Base-by-base conservation (phyloP, 768 basidiomycete genomes). In the Lyophyllum shimeji region DNA sequence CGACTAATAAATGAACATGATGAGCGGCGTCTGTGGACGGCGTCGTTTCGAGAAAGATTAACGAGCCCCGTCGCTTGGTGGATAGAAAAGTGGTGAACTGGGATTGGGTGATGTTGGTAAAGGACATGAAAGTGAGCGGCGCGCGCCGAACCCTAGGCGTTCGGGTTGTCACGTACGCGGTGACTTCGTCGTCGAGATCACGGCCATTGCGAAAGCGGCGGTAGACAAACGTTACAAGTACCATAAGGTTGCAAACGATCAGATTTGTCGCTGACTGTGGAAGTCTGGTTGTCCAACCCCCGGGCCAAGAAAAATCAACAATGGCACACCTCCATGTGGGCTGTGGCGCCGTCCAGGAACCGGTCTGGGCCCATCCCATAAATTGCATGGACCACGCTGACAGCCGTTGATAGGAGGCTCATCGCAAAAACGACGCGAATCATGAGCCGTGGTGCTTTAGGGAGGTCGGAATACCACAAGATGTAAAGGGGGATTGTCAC, bases 171-270 rank as follows among this genome's bases (percentile, higher is more conserved):
- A 52, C 18, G 2, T 58, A 56, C 29, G 52, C 52, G 8, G 50
- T 45, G n/a, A 51, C 20, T 24, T 59, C 59, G 1, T 57, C 43
- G 23, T 61, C 62, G n/a, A 59, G 34, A 25, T 57, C 60, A 21
- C 39, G 40, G 20, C 51, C 59, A 13, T 55, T 61, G 5, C 56
- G 59, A 8, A 60, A 27, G 31, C 44, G 56, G 23, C 65, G 60
- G 47, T 63, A 66, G 6, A 60, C 9, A 18, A 50, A 56, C n/a
- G 63, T 62, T 13, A 63, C 58, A 17, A 66, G 13, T 21, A 66
- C 63, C 7, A 56, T 47, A 13, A 63, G 52, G 43, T 63, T 61
- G 24, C 63, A 62, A 13, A 63, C 46, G n/a, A 66, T 48, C 1
- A 64, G 40, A 2, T 60, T 57, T 45, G 63, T 17, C 3, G 34